phyloP scores from a whole-genome alignment of 345 rosid genomes.

The Eucalyptus cloeziana region DNA sequence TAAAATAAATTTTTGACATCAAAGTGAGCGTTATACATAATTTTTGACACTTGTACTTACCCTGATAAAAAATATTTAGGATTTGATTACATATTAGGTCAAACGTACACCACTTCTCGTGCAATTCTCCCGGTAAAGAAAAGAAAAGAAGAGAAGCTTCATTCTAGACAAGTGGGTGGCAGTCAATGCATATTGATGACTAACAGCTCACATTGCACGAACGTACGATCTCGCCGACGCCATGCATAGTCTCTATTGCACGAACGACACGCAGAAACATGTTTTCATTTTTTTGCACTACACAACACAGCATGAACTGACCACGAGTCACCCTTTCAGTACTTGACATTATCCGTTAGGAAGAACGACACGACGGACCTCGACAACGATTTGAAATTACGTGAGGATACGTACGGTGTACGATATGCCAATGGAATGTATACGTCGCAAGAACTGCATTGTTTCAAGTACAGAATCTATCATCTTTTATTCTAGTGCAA shows the following conservation, averaged over 20 bases:
- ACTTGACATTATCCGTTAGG: not conserved
- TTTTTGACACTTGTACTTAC: too few relatives aligned
- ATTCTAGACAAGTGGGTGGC: not conserved
- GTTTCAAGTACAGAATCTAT: not conserved
- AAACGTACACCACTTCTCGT: not conserved
- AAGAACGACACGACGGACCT: not conserved
- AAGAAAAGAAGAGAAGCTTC: not conserved
- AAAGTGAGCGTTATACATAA: too few relatives aligned
- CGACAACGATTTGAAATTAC: not conserved
- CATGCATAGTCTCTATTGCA: not conserved
- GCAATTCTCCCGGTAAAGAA: too few relatives aligned
- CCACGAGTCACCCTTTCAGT: not conserved
- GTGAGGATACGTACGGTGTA: not conserved
- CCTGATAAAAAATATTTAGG: not conserved
- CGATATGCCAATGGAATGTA: not conserved
- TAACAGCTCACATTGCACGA: not conserved
- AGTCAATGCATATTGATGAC: not conserved
- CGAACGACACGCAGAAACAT: not conserved
- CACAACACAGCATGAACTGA: not conserved
- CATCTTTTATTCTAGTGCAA: not conserved
- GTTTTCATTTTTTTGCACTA: not conserved
- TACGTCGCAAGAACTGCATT: not conserved
- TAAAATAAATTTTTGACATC: too few relatives aligned
- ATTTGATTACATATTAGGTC: not conserved
- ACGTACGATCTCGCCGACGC: not conserved